Conservation (phyloP, 768 basidiomycete genomes). For the Pluteus cervinus region DNA sequence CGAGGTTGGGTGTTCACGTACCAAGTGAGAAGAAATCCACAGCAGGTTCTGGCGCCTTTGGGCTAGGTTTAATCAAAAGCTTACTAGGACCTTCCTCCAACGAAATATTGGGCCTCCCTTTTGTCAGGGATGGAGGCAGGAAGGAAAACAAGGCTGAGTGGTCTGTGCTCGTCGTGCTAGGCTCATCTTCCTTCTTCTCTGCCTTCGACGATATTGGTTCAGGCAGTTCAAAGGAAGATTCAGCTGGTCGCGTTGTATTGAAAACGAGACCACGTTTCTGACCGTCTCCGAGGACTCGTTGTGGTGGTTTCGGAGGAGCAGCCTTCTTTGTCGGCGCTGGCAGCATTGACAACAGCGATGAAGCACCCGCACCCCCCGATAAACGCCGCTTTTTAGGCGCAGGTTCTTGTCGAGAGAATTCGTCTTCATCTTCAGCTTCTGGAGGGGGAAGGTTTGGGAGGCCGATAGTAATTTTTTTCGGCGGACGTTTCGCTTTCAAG, state of each 20-base stretch:
- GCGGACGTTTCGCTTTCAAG: conserved; percentile 26
- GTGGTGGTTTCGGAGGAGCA: conserved; percentile 33
- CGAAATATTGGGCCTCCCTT: conserved; percentile 55
- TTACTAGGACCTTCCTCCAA: conserved; percentile 32
- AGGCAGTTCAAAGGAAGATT: conserved; percentile 3
- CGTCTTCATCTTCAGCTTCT: conserved; percentile 32
- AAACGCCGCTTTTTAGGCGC: conserved; percentile 56
- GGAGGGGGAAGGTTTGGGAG: conserved; percentile 37
- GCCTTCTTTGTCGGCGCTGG: conserved; percentile 63
- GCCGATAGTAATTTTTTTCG: conserved; percentile 59
- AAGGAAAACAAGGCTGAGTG: conserved; percentile 38
- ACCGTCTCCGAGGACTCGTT: conserved; percentile 62
- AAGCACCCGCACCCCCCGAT: conserved; percentile 54
- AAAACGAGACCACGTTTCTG: conserved; percentile 59
- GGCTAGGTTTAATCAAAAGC: conserved; percentile 6
- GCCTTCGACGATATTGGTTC: conserved; percentile 13
- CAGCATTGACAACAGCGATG: conserved; percentile 65
- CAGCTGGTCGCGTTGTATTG: conserved; percentile 23
- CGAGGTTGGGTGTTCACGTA: too few species aligned
- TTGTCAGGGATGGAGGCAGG: conserved; percentile 51
- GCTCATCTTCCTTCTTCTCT: conserved; percentile 16
- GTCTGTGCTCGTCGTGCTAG: conserved; percentile 9
- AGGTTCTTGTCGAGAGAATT: conserved; percentile 34
- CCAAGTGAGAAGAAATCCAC: conserved; percentile 70
- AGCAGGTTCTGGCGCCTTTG: conserved; percentile 22